Evolutionary conservation across 1,284 basidiomycete genomes (phyloP).

Genomic region (Sporisorium iseilematis-ciliati): DNA sequence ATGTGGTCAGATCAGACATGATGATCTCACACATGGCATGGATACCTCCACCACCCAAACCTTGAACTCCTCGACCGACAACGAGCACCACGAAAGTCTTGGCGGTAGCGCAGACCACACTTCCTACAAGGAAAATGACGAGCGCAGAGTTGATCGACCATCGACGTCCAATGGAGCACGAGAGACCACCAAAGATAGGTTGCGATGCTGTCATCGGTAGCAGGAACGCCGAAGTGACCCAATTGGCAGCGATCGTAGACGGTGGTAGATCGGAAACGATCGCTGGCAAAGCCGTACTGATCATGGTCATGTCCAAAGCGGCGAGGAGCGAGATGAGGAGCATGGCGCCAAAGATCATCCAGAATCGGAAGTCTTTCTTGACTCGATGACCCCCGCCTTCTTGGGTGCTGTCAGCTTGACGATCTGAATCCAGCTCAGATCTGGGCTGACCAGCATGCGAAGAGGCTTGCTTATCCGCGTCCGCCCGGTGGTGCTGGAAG

Average conservation of each 20-base stretch:
- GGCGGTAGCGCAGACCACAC: constrained; percentile 36
- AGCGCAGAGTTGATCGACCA: constrained; percentile 35
- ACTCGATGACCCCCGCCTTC: constrained; percentile 10
- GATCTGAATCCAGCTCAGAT: background rate
- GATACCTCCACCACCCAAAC: constrained; percentile 72
- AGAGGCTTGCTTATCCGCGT: background rate
- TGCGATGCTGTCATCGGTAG: constrained; percentile 49
- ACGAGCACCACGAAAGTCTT: constrained; percentile 39
- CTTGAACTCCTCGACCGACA: constrained; percentile 66
- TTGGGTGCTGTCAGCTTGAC: background rate
- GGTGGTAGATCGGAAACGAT: constrained; percentile 40
- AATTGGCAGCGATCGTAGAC: constrained; percentile 37
- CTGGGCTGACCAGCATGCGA: background rate
- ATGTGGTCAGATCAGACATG: constrained; percentile 71
- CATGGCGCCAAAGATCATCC: constrained; percentile 27
- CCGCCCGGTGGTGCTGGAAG: background rate
- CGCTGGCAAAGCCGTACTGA: constrained; percentile 48
- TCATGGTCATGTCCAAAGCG: constrained; percentile 55
- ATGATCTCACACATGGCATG: constrained; percentile 71
- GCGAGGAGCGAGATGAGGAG: constrained; percentile 27
- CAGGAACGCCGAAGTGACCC: constrained; percentile 55
- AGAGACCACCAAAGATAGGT: constrained; percentile 51
- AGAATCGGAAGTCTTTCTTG: constrained; percentile 29
- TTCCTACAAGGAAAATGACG: constrained; percentile 49
- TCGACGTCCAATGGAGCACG: constrained; percentile 46